Evolutionary conservation across 139 green algal species (phyloP), one percentile per base, ranked within the genome.

Genomic region (Coelastrella sp.): DNA sequence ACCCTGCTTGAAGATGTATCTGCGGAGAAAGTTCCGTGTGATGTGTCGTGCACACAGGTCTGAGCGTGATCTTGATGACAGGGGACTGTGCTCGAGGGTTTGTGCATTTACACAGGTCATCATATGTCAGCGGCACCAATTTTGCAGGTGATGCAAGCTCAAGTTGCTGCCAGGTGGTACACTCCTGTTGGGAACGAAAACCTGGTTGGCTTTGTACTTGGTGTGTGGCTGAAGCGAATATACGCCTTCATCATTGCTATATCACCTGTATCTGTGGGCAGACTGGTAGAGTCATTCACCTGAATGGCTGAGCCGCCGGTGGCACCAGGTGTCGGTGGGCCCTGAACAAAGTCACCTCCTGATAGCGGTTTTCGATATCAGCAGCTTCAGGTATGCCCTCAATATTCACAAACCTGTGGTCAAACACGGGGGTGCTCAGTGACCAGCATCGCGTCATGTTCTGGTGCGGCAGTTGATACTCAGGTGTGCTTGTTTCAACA

Each of bases 331-430:
- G 92, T 80, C 95, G 93, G 92, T 96, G 94, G 10, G 80, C 87
- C 5, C 94, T 88, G 87, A 96, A 96, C 76, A 96, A 80, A 5
- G 94, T 95, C 5, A 96, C 92, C 85, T 96, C 86, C 80, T 96
- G 90, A 10, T 91, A 92, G 59, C 85, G 85, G 92, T 96, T 95
- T 60, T 57, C 80, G 2, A 95, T 10, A 64, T 92, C 89, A 5
- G 83, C 94, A 71, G 86, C 82, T 73, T 96, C 94, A 0, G 92
- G 89, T 85, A 95, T 90, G 3, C 58, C 94, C 87, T 96, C 94
- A 65, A 94, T 88, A 73, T 96, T 96, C 76, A 96, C 86, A 77
- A 96, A 96, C 19, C 94, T 89, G 32, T 93, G 32, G 32, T 47
- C 32, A 47, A 47, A 47, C 32, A 47, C 32, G 32, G 32, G 32